Evolutionary conservation across 495 filamentous ascomycete species (phyloP).

Genomic region (Xylaria castorea): DNA sequence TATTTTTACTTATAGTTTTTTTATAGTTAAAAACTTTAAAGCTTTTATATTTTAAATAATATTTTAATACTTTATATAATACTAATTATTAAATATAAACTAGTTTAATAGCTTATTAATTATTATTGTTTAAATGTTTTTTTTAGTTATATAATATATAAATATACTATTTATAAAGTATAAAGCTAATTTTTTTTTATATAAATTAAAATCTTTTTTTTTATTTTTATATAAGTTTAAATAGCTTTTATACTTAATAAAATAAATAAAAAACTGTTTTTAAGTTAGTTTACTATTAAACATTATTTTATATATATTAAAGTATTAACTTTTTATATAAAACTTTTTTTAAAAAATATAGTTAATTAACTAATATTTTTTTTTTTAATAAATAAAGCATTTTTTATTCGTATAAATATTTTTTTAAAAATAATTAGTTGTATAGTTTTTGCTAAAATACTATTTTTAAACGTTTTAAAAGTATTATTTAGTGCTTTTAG

Average conservation of each 20-base stretch:
- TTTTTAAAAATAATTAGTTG: not conserved
- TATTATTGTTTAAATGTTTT: slow-evolving; percentile 3
- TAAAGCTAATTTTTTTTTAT: not conserved
- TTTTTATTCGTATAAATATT: not conserved
- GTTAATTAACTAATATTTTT: too few relatives aligned
- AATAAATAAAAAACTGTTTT: not conserved
- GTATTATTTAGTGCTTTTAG: not conserved
- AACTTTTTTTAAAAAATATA: too few relatives aligned
- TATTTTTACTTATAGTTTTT: not conserved
- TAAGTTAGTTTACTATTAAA: not conserved
- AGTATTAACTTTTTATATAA: too few relatives aligned
- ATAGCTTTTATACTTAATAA: not conserved
- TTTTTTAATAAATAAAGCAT: too few relatives aligned
- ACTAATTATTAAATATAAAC: not conserved
- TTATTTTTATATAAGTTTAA: slow-evolving; percentile 9
- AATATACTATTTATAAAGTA: slow-evolving; percentile 12
- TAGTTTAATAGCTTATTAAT: not conserved
- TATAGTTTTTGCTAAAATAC: not conserved
- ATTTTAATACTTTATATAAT: too few relatives aligned
- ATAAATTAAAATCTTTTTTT: not conserved
- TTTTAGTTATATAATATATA: not conserved
- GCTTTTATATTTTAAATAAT: slow-evolving; percentile 4
- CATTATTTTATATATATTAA: too few relatives aligned
- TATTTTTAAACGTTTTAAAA: not conserved
- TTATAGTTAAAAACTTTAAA: slow-evolving; percentile 5